A percentile compares a stretch with the other conserved stretches of the same genome.
Evolutionary conservation across 2,329 filamentous ascomycete species (phyloP).

Genomic region (Nemania sp.): DNA sequence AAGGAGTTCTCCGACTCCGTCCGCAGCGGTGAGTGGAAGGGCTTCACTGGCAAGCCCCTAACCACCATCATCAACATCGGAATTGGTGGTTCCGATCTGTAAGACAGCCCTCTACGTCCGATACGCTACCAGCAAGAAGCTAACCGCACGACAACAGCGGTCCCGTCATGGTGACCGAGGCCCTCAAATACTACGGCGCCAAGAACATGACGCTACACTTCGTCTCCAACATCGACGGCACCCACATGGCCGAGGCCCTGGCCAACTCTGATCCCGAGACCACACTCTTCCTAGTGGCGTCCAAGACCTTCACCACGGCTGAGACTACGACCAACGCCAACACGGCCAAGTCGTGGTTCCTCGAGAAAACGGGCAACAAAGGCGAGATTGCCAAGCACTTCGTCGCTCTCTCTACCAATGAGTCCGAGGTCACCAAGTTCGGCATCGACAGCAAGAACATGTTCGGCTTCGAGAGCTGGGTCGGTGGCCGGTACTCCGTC

Average conservation of each 20-base stretch:
- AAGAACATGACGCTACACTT: conserved; percentile 90
- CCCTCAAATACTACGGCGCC: conserved; percentile 91
- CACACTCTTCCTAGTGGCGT: conserved; percentile 97
- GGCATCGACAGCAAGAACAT: conserved; percentile 99
- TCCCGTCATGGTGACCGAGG: conserved; percentile 98
- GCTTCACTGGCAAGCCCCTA: conserved; percentile 95
- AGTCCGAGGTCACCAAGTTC: conserved; percentile 94
- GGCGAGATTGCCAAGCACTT: conserved; percentile 97
- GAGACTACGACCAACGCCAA: conserved; percentile 98
- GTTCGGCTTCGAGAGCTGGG: conserved; percentile 99
- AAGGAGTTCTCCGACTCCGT: conserved; percentile 97
- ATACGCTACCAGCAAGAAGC: background rate
- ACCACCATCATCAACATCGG: conserved; percentile 96
- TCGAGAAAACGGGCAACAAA: conserved; percentile 75
- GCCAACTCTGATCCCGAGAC: conserved; percentile 90
- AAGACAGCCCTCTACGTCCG: conserved; percentile 48
- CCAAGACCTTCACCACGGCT: conserved; percentile 98
- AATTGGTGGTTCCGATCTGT: conserved; percentile 98
- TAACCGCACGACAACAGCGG: conserved; percentile 59
- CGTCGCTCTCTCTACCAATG: conserved; percentile 95
- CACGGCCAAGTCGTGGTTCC: conserved; percentile 96
- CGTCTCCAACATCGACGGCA: conserved; percentile 99
- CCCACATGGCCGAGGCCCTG: conserved; percentile 93
- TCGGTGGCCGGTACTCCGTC: conserved; percentile 96
- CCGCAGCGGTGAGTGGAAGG: conserved; percentile 93